These are phyloP conservation scores for Dianthus caryophyllus DNA, from an alignment of 148 eudicot species.

Conservation along the genomic window DNA sequence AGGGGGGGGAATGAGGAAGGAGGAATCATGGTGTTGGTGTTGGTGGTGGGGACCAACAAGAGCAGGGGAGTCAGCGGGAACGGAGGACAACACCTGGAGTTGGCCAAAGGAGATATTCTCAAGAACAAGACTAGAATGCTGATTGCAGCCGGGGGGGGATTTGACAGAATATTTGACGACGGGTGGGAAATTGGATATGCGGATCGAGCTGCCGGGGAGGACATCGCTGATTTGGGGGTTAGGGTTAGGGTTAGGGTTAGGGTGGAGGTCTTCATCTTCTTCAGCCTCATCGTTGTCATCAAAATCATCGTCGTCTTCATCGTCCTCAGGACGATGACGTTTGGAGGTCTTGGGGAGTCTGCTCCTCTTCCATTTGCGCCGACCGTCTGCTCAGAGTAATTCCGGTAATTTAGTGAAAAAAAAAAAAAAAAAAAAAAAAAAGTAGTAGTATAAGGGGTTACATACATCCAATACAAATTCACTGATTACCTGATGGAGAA, in stretches of 20 bases:
- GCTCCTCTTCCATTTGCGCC: conserved; percentile 63
- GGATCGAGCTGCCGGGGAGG: conserved; percentile 40
- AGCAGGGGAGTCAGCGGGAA: conserved; percentile 47
- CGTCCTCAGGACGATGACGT: conserved; percentile 43
- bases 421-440: too few species aligned
- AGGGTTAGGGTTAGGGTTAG: conserved; percentile 18
- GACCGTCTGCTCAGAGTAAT: conserved; percentile 35
- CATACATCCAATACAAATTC: too few species aligned
- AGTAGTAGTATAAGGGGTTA: too few species aligned
- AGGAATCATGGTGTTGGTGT: conserved; percentile 31
- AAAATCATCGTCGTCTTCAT: conserved; percentile 38
- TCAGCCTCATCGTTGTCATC: conserved; percentile 44
- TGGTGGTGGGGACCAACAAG: conserved; percentile 35
- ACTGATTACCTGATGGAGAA: conserved; percentile 61
- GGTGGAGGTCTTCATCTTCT: conserved; percentile 36
- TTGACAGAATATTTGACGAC: conserved; percentile 46
- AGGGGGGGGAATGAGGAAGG: conserved; percentile 56
- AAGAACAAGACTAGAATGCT: conserved; percentile 32
- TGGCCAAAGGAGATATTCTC: conserved; percentile 90
- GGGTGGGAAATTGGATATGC: conserved; percentile 57
- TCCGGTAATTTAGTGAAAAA: too few species aligned
- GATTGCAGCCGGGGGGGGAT: conserved; percentile 39
- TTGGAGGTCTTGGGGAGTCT: conserved; percentile 44
- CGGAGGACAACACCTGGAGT: conserved; percentile 70
- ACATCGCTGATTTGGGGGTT: conserved; percentile 30